Percentiles rank a stretch among this genome's conserved stretches.
Evolutionary conservation across 257 asterid species (phyloP).

Genomic region (Penstemon newberryi): DNA sequence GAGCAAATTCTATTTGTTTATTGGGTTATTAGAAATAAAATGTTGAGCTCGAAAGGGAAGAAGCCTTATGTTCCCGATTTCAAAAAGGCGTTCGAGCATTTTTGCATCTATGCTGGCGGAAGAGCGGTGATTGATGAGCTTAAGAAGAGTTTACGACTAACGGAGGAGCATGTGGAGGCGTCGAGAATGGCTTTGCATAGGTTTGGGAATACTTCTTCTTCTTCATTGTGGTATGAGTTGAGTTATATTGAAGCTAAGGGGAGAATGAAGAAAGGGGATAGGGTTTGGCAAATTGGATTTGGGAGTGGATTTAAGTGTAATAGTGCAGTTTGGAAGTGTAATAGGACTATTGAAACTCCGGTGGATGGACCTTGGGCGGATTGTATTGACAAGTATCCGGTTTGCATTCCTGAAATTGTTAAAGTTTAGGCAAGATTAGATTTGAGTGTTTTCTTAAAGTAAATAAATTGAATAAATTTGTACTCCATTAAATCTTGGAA

Average conservation of each 20-base stretch:
- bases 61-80: constrained; percentile 59
- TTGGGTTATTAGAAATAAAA: constrained; percentile 35
- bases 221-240: constrained; percentile 71
- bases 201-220: constrained; percentile 71
- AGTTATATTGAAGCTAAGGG: constrained; percentile 71
- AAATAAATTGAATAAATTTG: too few species aligned
- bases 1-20: constrained; percentile 53
- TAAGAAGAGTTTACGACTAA: constrained; percentile 50
- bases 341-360: constrained; percentile 41
- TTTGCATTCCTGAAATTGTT: constrained; percentile 46
- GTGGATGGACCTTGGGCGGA: constrained; percentile 53
- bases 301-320: constrained; percentile 66
- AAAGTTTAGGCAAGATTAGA: constrained; percentile 27
- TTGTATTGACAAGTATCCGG: constrained; percentile 55
- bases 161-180: constrained; percentile 66
- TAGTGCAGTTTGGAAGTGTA: constrained; percentile 54
- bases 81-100: constrained; percentile 66
- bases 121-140: constrained; percentile 76
- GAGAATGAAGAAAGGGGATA: constrained; percentile 63
- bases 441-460: too few species aligned
- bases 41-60: constrained; percentile 30
- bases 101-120: constrained; percentile 77
- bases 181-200: constrained; percentile 65
- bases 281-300: constrained; percentile 66
- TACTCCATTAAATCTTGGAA: too few species aligned